Evolutionary conservation across 129 eudicot genomes (phyloP), one percentile per base, ranked within the genome.

Genomic region (Arctium lappa): DNA sequence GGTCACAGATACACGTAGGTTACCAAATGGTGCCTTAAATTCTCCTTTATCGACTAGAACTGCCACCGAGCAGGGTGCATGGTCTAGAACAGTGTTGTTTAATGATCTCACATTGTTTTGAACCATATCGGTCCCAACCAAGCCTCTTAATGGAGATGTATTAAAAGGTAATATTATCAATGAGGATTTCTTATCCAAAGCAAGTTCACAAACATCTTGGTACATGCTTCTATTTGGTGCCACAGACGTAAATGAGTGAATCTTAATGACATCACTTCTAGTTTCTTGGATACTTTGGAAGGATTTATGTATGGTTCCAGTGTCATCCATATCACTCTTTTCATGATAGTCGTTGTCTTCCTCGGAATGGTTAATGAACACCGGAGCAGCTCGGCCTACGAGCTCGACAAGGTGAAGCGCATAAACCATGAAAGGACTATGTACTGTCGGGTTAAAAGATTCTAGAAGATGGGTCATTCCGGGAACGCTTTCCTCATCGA

Each of bases 11-110:
- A 37, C 9, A 1, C 74, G 12, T 3, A 16, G 11, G 32, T 39
- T 39, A 3, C 37, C 40, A 6, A 38, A 10, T 13, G 65, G 77
- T 8, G 79, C 71, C 18, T 30, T 39, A 37, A 81, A 73, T 12
- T 84, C 46, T 6, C 89, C 90, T 65, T 87, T 90, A 33, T 91
- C 86, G 1, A 91, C 91, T 8, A 92, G 85, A 42, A 94, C 62
- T 2, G 89, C 98, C 34, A 94, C 97, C 10, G 98, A 94, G 82
- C 98, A 94, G 16, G 98, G 98, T 9, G 98, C 92, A 33, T 94
- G 90, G 10, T 81, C 73, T 6, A 91, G 37, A 33, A 91, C 92
- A 29, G 83, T 76, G 8, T 12, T 6, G 78, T 90, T 93, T 8
- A 90, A 62, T 0, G 93, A 86, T 75, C 82, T 86, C 6, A 71